Conservation (phyloP, 164 flowering plant genomes). For the Annona squamosa region DNA sequence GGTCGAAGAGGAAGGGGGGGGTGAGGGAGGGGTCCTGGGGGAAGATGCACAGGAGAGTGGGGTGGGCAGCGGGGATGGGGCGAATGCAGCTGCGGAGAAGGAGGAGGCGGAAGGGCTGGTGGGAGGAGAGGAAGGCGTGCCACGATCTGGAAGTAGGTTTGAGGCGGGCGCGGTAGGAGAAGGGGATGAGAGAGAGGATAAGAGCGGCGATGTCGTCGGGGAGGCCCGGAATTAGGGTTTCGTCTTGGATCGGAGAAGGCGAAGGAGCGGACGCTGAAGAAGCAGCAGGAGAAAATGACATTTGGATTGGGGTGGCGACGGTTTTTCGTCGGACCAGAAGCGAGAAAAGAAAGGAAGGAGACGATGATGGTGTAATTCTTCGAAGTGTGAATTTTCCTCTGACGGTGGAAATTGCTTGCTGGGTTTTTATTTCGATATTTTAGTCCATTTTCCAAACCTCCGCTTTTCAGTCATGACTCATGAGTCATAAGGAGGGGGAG, state of each 20-base stretch:
- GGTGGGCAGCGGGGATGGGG: slow-evolving; percentile 9
- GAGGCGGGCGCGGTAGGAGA: slow-evolving; percentile 63
- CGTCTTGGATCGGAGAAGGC: neutral
- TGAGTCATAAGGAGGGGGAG: no score
- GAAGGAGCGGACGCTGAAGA: neutral
- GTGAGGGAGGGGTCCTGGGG: slow-evolving; percentile 72
- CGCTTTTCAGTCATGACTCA: no score
- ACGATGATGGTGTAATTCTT: neutral
- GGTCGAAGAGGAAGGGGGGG: slow-evolving; percentile 72
- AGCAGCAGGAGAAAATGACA: neutral
- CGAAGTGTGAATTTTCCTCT: neutral
- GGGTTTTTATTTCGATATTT: no score
- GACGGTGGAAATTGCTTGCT: no score
- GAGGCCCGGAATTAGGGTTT: slow-evolving; percentile 56
- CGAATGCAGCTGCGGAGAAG: slow-evolving; percentile 30
- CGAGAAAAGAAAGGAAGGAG: neutral
- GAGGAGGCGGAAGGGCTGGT: slow-evolving; percentile 44
- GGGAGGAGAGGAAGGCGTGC: slow-evolving; percentile 58
- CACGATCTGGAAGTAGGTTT: slow-evolving; percentile 61
- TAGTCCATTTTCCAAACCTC: no score
- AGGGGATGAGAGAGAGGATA: slow-evolving; percentile 59
- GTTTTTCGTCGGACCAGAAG: neutral
- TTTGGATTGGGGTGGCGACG: neutral
- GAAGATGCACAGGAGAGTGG: slow-evolving; percentile 68
- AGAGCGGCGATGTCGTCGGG: slow-evolving; percentile 67